phyloP scores from a whole-genome alignment of 2,329 filamentous ascomycete species.

The Diaporthe helianthi region DNA sequence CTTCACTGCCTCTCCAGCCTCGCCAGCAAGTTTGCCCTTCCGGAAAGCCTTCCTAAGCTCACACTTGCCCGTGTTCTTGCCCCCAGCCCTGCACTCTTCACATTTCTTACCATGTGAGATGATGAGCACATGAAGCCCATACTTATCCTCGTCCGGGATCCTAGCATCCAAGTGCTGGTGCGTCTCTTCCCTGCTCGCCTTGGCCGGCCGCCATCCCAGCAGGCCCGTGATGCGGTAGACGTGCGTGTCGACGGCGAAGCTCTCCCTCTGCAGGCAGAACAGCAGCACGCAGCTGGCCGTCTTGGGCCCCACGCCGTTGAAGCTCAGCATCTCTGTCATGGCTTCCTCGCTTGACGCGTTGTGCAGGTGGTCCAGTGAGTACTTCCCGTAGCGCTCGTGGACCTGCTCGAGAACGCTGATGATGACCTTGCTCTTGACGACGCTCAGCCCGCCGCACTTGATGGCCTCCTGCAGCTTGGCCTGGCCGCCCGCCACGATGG shows the following conservation, averaged over 20 bases:
- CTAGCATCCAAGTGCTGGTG: constrained; percentile 57
- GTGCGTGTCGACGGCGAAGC: constrained; percentile 62
- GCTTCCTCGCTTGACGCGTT: constrained; percentile 51
- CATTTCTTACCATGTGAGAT: constrained; percentile 56
- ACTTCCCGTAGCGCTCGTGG: constrained; percentile 50
- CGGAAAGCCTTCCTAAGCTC: constrained; percentile 50
- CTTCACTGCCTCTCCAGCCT: constrained; percentile 32
- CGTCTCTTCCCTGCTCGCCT: constrained; percentile 52
- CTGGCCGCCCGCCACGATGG: constrained; percentile 49
- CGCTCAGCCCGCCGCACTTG: constrained; percentile 73
- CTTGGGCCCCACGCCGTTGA: constrained; percentile 61
- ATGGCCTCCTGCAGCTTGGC: constrained; percentile 64
- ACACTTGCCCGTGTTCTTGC: constrained; percentile 48
- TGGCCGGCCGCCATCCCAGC: constrained; percentile 55
- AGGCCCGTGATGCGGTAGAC: constrained; percentile 57
- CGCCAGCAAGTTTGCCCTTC: constrained; percentile 38
- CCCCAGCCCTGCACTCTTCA: constrained; percentile 53
- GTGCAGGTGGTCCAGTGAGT: constrained; percentile 59
- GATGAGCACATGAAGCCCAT: constrained; percentile 56
- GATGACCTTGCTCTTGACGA: constrained; percentile 76
- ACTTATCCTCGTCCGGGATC: constrained; percentile 57
- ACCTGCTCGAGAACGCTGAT: constrained; percentile 73
- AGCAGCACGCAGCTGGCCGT: constrained; percentile 61
- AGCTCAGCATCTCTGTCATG: constrained; percentile 58
- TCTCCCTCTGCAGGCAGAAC: constrained; percentile 56